A percentile compares a stretch with the other conserved stretches of the same genome.
phyloP scores from a whole-genome alignment of 371 early-diverging fungal genomes.

The Lichtheimia ramosa region DNA sequence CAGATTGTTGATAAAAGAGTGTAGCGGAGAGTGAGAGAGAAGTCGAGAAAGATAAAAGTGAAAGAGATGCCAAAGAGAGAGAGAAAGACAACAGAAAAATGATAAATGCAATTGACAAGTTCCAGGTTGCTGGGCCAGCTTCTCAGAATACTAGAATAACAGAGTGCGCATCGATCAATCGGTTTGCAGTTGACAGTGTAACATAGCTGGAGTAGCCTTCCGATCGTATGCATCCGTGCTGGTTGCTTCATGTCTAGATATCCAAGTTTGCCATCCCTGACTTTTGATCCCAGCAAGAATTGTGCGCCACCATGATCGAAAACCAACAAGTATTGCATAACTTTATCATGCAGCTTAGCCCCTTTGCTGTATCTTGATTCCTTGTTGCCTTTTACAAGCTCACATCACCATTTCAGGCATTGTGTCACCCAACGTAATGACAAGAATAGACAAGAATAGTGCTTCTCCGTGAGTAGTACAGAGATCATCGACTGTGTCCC shows the following conservation, averaged over 20 bases:
- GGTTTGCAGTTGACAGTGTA: slow-evolving; percentile 14
- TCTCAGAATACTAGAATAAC: slow-evolving; percentile 3
- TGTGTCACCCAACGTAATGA: not conserved
- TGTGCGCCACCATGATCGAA: too few relatives aligned
- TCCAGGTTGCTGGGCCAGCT: slow-evolving; percentile 7
- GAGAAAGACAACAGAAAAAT: slow-evolving; percentile 12
- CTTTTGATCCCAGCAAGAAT: too few relatives aligned
- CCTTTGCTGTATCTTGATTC: not conserved
- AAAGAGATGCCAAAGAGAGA: slow-evolving; percentile 3
- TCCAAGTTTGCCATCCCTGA: too few relatives aligned
- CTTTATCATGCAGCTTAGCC: too few relatives aligned
- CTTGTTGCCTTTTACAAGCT: not conserved
- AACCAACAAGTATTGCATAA: too few relatives aligned
- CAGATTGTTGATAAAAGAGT: too few relatives aligned
- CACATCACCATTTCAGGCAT: not conserved
- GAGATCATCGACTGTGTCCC: slow-evolving; percentile 6
- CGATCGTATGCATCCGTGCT: not conserved
- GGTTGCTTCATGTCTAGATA: too few relatives aligned
- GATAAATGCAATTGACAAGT: slow-evolving; percentile 13
- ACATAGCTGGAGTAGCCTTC: not conserved
- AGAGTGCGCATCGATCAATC: slow-evolving; percentile 9
- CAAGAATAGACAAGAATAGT: slow-evolving; percentile 1
- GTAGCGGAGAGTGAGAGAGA: too few relatives aligned
- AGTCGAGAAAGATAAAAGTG: too few relatives aligned
- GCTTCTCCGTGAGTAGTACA: slow-evolving; percentile 9